Base-by-base conservation (phyloP, 2,329 filamentous ascomycete species). In the Cladophialophora immunda region DNA sequence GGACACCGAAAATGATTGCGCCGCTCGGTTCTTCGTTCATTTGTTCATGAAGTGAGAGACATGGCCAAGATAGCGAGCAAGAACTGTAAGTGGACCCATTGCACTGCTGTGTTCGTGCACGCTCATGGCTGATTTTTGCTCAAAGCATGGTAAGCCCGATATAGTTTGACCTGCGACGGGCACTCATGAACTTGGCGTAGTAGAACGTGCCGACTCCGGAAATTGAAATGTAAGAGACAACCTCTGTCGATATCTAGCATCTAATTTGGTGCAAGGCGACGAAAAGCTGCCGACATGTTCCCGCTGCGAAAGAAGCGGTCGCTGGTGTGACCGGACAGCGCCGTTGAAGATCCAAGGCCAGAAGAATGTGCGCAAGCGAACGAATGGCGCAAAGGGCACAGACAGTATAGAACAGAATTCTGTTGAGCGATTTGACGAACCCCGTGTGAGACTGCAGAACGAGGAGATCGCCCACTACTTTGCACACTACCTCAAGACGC, bases 231-330 rank as follows among this genome's bases (percentile, higher is more conserved):
- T 67, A 50, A 67, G 52, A 27, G 32, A 4, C 13, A 17, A 36
- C 32, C 9, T 9, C 47, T n/a, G 17, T 13, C 22, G 13, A 41
- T 15, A 2, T 15, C 19, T 34, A 34, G 19, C 36, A 8, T 41
- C 50, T 62, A 5, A 32, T 50, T 41, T 19, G 30, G 47, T 34
- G 34, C 79, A 88, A 60, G 87, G 92, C 73, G 41, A 68, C 38
- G 62, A 65, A 22, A 54, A 32, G 9, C 29, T 65, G 58, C 62
- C 66, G 4, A 50, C 64, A n/a, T 68, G 62, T 41, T 47, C 30
- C 7, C 58, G 63, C 7, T 68, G 66, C 50, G 66, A 63, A 50
- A 41, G 58, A 27, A 36, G 38, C 15, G 59, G 59, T 5, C 62
- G 57, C 13, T 66, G 47, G 45, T 68, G 66, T 45, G 66, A 68